Conservation (phyloP, 2,329 filamentous ascomycete genomes). For the Penicillium oxalicum region DNA sequence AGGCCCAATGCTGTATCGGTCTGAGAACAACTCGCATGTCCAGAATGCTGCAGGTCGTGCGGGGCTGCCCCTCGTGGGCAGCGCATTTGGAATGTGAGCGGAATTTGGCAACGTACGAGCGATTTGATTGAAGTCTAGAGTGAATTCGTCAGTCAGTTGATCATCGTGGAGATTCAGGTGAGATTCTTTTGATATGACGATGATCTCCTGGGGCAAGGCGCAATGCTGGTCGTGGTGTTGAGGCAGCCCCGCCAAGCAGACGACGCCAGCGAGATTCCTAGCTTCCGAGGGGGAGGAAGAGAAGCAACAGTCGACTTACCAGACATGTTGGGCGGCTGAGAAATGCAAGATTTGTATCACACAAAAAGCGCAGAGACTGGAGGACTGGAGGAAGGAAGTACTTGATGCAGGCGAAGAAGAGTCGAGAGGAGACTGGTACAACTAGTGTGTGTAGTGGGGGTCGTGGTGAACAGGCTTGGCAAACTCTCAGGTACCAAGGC, state of each 20-base stretch:
- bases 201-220: slow-evolving; percentile 7
- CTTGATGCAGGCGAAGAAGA: slow-evolving; percentile 17
- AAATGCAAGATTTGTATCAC: slow-evolving; percentile 1
- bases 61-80: slow-evolving; percentile 6
- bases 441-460: too few relatives aligned
- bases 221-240: slow-evolving; percentile 14
- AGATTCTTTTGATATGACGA: slow-evolving; percentile 3
- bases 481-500: too few relatives aligned
- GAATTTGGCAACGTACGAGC: slow-evolving; percentile 32
- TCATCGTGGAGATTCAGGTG: background rate
- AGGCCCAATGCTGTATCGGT: too few relatives aligned
- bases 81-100: slow-evolving; percentile 1
- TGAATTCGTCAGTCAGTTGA: slow-evolving; percentile 11
- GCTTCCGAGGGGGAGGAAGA: background rate
- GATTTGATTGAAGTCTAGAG: slow-evolving; percentile 33
- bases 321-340: slow-evolving; percentile 27
- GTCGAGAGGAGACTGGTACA: background rate
- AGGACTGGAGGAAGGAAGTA: slow-evolving; percentile 11
- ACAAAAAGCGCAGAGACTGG: slow-evolving; percentile 20
- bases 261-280: background rate
- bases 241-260: slow-evolving; percentile 3
- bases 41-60: background rate
- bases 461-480: too few relatives aligned
- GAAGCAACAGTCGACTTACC: slow-evolving; percentile 21
- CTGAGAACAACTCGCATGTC: too few relatives aligned